Conservation (phyloP, 768 basidiomycete species). For the Pleurotus salmoneostramineus region DNA sequence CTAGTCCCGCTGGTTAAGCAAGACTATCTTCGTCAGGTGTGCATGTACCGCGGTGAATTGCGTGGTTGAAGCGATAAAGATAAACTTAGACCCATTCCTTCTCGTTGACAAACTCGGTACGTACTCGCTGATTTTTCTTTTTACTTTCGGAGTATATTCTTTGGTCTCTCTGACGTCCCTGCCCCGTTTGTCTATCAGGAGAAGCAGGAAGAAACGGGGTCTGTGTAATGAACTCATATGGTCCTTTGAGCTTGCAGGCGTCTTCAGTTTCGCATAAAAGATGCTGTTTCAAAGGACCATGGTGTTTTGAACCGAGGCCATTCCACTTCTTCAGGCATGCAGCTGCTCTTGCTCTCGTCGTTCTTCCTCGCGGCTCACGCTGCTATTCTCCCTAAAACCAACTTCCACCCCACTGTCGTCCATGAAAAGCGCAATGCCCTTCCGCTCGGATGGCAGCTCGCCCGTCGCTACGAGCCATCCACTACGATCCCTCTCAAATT, state of each 20-base stretch:
- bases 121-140: neutral
- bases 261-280: neutral
- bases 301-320: neutral
- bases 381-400: neutral
- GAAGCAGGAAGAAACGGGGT: too few species aligned
- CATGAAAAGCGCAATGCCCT: slow-evolving; percentile 33
- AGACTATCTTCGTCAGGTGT: neutral
- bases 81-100: neutral
- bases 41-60: slow-evolving; percentile 1
- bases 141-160: neutral
- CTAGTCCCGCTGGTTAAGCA: slow-evolving; percentile 2
- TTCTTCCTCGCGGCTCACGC: slow-evolving; percentile 5
- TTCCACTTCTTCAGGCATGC: neutral
- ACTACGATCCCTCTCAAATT: slow-evolving; percentile 43
- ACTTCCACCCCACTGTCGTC: slow-evolving; percentile 33
- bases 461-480: slow-evolving; percentile 29
- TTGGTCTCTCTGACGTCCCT: too few species aligned
- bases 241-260: neutral
- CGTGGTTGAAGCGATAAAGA: neutral
- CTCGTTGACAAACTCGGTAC: neutral
- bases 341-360: slow-evolving; percentile 2
- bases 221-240: neutral
- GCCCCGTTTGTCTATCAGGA: too few species aligned
- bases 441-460: slow-evolving; percentile 37
- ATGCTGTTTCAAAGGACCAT: neutral